Evolutionary conservation across 169 alveolate genomes (phyloP).

Genomic region (Theileria orientalis): DNA sequence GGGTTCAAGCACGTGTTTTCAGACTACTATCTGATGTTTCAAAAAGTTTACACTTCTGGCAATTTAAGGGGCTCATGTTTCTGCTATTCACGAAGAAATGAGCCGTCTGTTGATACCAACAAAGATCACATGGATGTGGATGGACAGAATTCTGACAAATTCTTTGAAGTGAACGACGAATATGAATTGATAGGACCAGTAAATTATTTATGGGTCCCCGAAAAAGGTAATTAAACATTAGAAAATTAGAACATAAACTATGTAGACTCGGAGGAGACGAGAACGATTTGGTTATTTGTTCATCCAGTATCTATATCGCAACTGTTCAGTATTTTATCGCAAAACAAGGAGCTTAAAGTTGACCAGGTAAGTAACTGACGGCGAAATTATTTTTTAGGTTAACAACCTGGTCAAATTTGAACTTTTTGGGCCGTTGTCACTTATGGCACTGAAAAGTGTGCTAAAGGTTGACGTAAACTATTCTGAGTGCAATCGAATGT

Average conservation of each 20-base stretch:
- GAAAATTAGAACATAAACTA: not conserved
- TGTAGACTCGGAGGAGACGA: not conserved
- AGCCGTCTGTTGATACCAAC: not conserved
- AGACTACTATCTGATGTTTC: conserved; percentile 44
- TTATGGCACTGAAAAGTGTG: conserved; percentile 16
- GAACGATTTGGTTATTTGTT: conserved; percentile 57
- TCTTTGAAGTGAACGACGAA: no score
- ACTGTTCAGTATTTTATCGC: conserved; percentile 11
- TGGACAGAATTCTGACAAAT: no score
- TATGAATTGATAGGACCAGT: conserved; percentile 48
- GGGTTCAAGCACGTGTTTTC: conserved; percentile 23
- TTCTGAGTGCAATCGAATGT: conserved; percentile 32
- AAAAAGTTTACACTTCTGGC: conserved; percentile 13
- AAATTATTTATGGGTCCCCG: conserved; percentile 48
- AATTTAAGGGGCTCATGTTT: conserved; percentile 12
- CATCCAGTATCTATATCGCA: conserved; percentile 48
- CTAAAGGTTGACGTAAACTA: conserved; percentile 31
- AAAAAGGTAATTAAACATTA: not conserved
- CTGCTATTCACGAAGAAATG: conserved; percentile 9
- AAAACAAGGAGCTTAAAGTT: not conserved
- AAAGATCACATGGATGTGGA: no score
- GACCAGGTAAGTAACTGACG: not conserved
- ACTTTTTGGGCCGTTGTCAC: conserved; percentile 50
- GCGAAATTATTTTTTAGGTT: not conserved
- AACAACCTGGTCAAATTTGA: conserved; percentile 49